phyloP scores from a whole-genome alignment of 2,329 filamentous ascomycete genomes.

The Fusarium luffae region DNA sequence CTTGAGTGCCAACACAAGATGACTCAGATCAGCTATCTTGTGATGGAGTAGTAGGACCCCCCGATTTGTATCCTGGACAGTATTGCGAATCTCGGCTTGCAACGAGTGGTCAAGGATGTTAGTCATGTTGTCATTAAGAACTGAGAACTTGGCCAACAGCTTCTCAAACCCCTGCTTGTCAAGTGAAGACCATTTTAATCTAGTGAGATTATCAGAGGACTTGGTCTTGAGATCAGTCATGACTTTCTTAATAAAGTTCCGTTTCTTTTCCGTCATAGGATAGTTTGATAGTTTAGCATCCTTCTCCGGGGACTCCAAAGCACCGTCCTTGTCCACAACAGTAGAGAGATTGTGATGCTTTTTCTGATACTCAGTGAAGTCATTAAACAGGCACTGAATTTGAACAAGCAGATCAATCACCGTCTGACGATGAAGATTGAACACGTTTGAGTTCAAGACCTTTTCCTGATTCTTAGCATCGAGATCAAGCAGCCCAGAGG shows the following conservation, averaged over 20 bases:
- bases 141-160: slow-evolving; percentile 56
- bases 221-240: slow-evolving; percentile 54
- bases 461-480: slow-evolving; percentile 55
- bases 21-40: slow-evolving; percentile 57
- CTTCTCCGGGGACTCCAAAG: slow-evolving; percentile 54
- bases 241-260: slow-evolving; percentile 57
- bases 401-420: slow-evolving; percentile 62
- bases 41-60: slow-evolving; percentile 60
- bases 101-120: slow-evolving; percentile 59
- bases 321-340: slow-evolving; percentile 49
- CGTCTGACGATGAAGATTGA: slow-evolving; percentile 60
- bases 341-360: slow-evolving; percentile 53
- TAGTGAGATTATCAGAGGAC: slow-evolving; percentile 49
- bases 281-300: slow-evolving; percentile 59
- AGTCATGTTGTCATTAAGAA: slow-evolving; percentile 61
- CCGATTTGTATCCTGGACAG: slow-evolving; percentile 60
- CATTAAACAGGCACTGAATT: slow-evolving; percentile 59
- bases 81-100: slow-evolving; percentile 60
- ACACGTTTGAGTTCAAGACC: slow-evolving; percentile 59
- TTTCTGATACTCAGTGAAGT: slow-evolving; percentile 57
- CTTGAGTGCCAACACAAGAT: slow-evolving; percentile 59
- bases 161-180: slow-evolving; percentile 59
- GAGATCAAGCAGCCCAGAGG: slow-evolving; percentile 59
- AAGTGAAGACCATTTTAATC: slow-evolving; percentile 59
- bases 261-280: slow-evolving; percentile 55